Evolutionary conservation across 805 yeast genomes (phyloP), one percentile per base, ranked within the genome.

Genomic region (Candida sanyiensis): DNA sequence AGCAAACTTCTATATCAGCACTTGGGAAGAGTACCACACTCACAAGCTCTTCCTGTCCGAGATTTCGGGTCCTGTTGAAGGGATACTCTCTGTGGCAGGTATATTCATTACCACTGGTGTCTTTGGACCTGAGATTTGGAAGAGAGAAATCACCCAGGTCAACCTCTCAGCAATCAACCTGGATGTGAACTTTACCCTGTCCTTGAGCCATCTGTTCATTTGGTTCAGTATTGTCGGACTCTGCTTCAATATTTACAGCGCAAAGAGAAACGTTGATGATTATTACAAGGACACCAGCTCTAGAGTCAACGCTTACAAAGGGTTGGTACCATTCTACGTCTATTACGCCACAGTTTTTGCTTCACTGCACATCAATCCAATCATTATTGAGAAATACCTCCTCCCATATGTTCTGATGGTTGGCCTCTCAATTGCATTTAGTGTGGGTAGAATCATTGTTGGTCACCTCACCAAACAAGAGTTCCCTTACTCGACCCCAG

Each of bases 11-110:
- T 89, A 88, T 57, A 58, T 85, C 35, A 80, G 94, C 27, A 89
- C 97, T 1, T 89, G 97, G 97, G 97, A 89, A 62, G 96, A 88
- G 57, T 89, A 76, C 59, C 90, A 88, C 57, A 89, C 97, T 1
- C 94, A 87, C 51, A 79, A 77, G 33, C 66, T 89, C 36, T 89
- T 71, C 58, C 66, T 89, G 38, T 77, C 90, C 25, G 79, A 72
- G 45, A 78, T 86, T 51, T 83, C 94, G 11, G 97, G 97, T 0
- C 97, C 97, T 0, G 97, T 90, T 4, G 97, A 89, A 61, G 97
- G 97, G 3, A 84, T 89, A 21, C 56, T 87, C 47, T 68, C 81
- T 62, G 66, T 86, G 37, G 60, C 74, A 17, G 58, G 51, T 0
- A 62, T 80, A 13, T 86, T 75, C 53, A 39, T 75, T 4, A 31